phyloP scores from a whole-genome alignment of 768 basidiomycete genomes.

The Auricularia cornea region DNA sequence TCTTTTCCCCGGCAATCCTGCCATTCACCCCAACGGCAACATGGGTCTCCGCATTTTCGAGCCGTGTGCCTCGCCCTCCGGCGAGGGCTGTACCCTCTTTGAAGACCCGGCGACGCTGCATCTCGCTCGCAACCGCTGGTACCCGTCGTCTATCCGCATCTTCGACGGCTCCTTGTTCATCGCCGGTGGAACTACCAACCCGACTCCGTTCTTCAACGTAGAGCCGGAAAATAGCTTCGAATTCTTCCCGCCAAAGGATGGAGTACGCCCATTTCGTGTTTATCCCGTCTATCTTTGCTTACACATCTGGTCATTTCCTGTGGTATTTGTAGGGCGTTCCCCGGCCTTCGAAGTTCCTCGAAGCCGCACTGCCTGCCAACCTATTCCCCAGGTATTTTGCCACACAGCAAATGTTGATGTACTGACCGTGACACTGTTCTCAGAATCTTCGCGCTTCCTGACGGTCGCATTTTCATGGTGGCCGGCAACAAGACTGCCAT shows the following conservation, averaged over 20 bases:
- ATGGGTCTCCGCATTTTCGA: slow-evolving; percentile 23
- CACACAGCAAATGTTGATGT: too few relatives aligned
- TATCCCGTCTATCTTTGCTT: too few relatives aligned
- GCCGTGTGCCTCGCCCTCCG: slow-evolving; percentile 19
- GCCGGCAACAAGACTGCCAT: slow-evolving; percentile 52
- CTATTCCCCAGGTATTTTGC: background rate
- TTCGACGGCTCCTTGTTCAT: slow-evolving; percentile 37
- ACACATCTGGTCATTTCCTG: too few relatives aligned
- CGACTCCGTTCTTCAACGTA: slow-evolving; percentile 20
- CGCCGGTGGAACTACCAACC: slow-evolving; percentile 33
- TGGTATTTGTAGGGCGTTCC: background rate
- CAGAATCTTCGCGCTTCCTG: slow-evolving; percentile 28
- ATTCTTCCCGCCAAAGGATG: slow-evolving; percentile 26
- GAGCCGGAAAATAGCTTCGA: slow-evolving; percentile 24
- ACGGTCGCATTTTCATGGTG: slow-evolving; percentile 53
- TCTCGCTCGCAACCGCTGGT: slow-evolving; percentile 40
- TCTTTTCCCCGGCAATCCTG: slow-evolving; percentile 6
- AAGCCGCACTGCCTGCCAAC: background rate
- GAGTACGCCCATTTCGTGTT: background rate
- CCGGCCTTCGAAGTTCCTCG: background rate
- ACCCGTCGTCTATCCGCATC: slow-evolving; percentile 1
- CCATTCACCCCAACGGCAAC: slow-evolving; percentile 2
- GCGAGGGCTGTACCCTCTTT: slow-evolving; percentile 42
- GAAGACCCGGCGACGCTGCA: slow-evolving; percentile 51
- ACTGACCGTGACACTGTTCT: too few relatives aligned